Evolutionary conservation across 2,329 filamentous ascomycete genomes (phyloP), one percentile per base, ranked within the genome.

Genomic region (Penicillium aurantiogriseum): DNA sequence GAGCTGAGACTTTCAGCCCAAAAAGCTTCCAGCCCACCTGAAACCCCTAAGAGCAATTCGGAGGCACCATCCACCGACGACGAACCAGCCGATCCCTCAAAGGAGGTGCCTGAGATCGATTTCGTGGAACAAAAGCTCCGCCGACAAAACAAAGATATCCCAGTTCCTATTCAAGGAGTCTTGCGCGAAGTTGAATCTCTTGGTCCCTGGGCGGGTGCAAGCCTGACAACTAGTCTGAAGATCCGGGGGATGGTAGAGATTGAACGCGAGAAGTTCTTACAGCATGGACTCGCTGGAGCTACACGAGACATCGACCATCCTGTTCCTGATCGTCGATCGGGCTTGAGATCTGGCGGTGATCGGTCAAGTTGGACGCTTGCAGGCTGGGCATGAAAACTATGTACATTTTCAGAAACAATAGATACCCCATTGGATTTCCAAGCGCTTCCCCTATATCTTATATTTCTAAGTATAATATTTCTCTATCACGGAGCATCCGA

Each of bases 151-250:
- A 74, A 81, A 35, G 70, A 74, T 11, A 62, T 46, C 9, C 71
- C 70, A 31, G 64, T 70, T 2, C 65, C 65, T 13, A 60, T 76
- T 2, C 74, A 76, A 25, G 74, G 77, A 13, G 57, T 74, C 19
- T 63, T 80, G n/a, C 75, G 78, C n/a, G 83, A 83, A 25, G 77
- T 88, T 1, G 81, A 87, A 58, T 83, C 82, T 7, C 71, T 88
- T 5, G 86, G 86, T 2, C 72, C 85, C 3, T 89, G 86, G 86
- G 83, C 82, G 5, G 86, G 86, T 7, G 86, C 83, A 4, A 88
- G 85, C 68, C 72, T 89, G 21, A 74, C 86, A 7, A 80, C 83
- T 0, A 82, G 81, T 60, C 71, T 88, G 63, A 83, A 84, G 51
- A 78, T 87, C 23, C 81, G 81, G 57, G 85, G 85, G 0, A 77